Conservation (phyloP, 805 yeast genomes). For the Schizosaccharomyces osmophilus region DNA sequence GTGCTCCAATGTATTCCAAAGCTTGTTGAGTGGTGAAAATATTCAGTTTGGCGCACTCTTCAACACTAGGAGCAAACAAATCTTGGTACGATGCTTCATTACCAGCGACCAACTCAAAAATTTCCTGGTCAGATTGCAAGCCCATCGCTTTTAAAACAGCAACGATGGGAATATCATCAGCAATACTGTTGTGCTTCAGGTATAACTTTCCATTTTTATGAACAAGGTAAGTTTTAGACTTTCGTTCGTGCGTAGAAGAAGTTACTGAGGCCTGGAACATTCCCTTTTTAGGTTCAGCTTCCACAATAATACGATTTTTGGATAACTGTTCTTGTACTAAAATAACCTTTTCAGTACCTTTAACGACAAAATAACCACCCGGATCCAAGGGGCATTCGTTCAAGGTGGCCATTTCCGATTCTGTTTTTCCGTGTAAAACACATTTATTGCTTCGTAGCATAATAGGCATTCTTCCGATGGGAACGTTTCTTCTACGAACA, state of each 20-base stretch:
- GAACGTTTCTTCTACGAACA: slow-evolving; percentile 69
- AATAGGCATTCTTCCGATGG: slow-evolving; percentile 96
- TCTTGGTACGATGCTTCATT: slow-evolving; percentile 72
- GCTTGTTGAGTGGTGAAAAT: slow-evolving; percentile 87
- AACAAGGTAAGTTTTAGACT: slow-evolving; percentile 86
- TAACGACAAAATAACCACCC: slow-evolving; percentile 93
- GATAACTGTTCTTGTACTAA: slow-evolving; percentile 90
- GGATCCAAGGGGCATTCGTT: slow-evolving; percentile 96
- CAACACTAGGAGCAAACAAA: slow-evolving; percentile 74
- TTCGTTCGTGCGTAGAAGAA: slow-evolving; percentile 92
- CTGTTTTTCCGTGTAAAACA: slow-evolving; percentile 54
- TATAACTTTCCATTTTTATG: slow-evolving; percentile 76
- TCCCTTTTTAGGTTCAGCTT: slow-evolving; percentile 82
- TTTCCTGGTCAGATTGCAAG: slow-evolving; percentile 70
- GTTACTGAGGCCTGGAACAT: slow-evolving; percentile 95
- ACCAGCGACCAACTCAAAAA: slow-evolving; percentile 86
- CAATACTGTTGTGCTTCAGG: slow-evolving; percentile 80
- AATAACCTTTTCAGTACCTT: slow-evolving; percentile 94
- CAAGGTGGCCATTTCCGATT: slow-evolving; percentile 60
- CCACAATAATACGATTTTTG: slow-evolving; percentile 92
- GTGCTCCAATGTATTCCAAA: slow-evolving; percentile 64
- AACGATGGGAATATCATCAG: slow-evolving; percentile 88
- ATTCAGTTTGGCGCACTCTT: slow-evolving; percentile 69
- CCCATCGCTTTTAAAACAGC: slow-evolving; percentile 88
- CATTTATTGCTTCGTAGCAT: slow-evolving; percentile 89